A percentile compares a stretch with the other conserved stretches of the same genome.
Evolutionary conservation across 1,139 yeast species (phyloP).

Genomic region (Diutina siamensis): DNA sequence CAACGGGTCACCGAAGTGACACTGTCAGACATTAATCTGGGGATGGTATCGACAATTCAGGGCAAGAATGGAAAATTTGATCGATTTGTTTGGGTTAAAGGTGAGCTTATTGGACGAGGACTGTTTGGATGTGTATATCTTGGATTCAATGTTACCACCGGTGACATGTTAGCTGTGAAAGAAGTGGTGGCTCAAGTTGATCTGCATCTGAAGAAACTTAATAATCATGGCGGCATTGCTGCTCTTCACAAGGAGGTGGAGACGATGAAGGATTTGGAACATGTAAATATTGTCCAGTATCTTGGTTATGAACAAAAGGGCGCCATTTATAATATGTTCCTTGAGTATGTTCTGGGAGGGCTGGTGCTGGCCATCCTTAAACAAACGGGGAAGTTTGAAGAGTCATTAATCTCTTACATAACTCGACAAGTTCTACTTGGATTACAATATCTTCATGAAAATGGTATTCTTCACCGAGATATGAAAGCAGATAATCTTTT

Average conservation of each 20-base stretch:
- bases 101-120: conserved; percentile 93
- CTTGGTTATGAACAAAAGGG: conserved; percentile 79
- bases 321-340: conserved; percentile 68
- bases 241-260: conserved; percentile 88
- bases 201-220: not conserved
- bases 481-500: conserved; percentile 89
- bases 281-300: conserved; percentile 88
- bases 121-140: conserved; percentile 94
- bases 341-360: conserved; percentile 98
- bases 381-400: conserved; percentile 79
- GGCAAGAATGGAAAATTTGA: conserved; percentile 56
- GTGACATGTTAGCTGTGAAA: conserved; percentile 98
- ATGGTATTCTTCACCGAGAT: conserved; percentile 89
- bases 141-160: conserved; percentile 90
- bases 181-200: conserved; percentile 51
- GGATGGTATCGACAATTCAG: conserved; percentile 46
- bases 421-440: conserved; percentile 79
- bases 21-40: conserved; percentile 47
- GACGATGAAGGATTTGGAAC: conserved; percentile 89
- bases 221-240: conserved; percentile 47
- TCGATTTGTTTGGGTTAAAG: conserved; percentile 96
- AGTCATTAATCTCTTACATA: conserved; percentile 56
- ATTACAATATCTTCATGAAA: conserved; percentile 69
- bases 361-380: conserved; percentile 82
- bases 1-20: conserved; percentile 87